A percentile compares a stretch with the other conserved stretches of the same genome.
Evolutionary conservation across 192 early-diverging fungal species (phyloP).

Genomic region (Phlyctochytrium planicorne): DNA sequence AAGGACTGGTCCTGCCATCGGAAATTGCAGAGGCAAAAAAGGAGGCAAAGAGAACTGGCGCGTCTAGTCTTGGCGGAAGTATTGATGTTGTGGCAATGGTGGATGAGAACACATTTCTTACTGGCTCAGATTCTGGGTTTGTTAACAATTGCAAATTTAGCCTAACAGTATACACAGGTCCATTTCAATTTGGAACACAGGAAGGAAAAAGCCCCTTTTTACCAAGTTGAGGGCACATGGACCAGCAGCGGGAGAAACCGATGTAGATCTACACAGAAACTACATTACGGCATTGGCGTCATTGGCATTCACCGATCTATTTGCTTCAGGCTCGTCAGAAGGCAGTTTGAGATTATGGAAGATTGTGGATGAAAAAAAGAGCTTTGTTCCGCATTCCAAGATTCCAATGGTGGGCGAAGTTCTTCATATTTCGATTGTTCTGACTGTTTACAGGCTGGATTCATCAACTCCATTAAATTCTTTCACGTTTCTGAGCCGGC

Average conservation of each 20-base stretch:
- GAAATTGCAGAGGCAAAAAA: slow-evolving; percentile 31
- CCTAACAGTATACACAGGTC: slow-evolving; percentile 50
- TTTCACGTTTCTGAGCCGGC: slow-evolving; percentile 46
- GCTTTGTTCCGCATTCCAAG: slow-evolving; percentile 56
- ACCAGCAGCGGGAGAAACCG: neutral
- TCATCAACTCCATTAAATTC: slow-evolving; percentile 54
- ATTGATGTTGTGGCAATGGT: slow-evolving; percentile 88
- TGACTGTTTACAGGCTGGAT: slow-evolving; percentile 45
- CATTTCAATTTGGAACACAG: slow-evolving; percentile 89
- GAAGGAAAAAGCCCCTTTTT: slow-evolving; percentile 91
- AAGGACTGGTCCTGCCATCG: slow-evolving; percentile 32
- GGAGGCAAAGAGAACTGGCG: slow-evolving; percentile 33
- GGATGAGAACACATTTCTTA: slow-evolving; percentile 91
- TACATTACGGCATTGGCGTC: slow-evolving; percentile 90
- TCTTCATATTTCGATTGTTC: slow-evolving; percentile 10
- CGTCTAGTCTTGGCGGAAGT: slow-evolving; percentile 45
- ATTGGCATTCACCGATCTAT: slow-evolving; percentile 82
- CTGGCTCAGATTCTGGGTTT: slow-evolving; percentile 84
- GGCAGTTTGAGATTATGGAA: slow-evolving; percentile 89
- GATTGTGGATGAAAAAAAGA: slow-evolving; percentile 63
- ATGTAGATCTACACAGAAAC: slow-evolving; percentile 32
- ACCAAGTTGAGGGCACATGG: slow-evolving; percentile 78
- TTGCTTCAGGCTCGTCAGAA: slow-evolving; percentile 86
- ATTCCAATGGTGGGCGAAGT: slow-evolving; percentile 61
- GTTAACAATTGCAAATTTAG: slow-evolving; percentile 4